phyloP scores from a whole-genome alignment of 352 stramenopile genomes.

The Globisporangium alternatum region DNA sequence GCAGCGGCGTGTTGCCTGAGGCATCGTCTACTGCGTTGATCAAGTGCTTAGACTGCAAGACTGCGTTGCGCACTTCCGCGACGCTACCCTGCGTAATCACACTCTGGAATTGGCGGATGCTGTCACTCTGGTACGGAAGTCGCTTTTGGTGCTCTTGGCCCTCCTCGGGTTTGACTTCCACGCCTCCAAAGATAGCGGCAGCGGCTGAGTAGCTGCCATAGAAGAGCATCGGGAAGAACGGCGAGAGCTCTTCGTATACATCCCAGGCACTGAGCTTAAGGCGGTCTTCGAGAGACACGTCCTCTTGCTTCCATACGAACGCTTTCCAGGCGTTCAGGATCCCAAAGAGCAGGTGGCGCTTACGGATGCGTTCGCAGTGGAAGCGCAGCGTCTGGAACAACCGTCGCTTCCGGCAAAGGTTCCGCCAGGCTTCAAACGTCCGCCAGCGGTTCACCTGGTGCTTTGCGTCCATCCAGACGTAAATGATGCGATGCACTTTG shows the following conservation, averaged over 20 bases:
- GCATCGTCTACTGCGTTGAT: slow-evolving; percentile 49
- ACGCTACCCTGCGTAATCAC: slow-evolving; percentile 45
- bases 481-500: slow-evolving; percentile 44
- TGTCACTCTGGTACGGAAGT: slow-evolving; percentile 23
- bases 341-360: slow-evolving; percentile 39
- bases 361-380: slow-evolving; percentile 40
- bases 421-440: slow-evolving; percentile 46
- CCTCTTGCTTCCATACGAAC: slow-evolving; percentile 57
- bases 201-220: slow-evolving; percentile 58
- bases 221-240: slow-evolving; percentile 60
- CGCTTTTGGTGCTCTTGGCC: neutral
- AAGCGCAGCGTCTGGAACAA: slow-evolving; percentile 43
- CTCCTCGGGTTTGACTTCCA: slow-evolving; percentile 16
- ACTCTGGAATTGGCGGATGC: slow-evolving; percentile 45
- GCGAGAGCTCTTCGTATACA: slow-evolving; percentile 47
- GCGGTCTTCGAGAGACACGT: slow-evolving; percentile 55
- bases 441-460: slow-evolving; percentile 28
- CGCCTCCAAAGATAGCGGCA: slow-evolving; percentile 51
- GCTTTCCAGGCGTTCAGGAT: slow-evolving; percentile 61
- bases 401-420: slow-evolving; percentile 40
- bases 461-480: slow-evolving; percentile 44
- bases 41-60: slow-evolving; percentile 46
- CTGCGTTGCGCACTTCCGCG: slow-evolving; percentile 46
- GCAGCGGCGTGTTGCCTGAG: slow-evolving; percentile 57
- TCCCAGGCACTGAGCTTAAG: slow-evolving; percentile 58